Evolutionary conservation across 495 filamentous ascomycete species (phyloP), one percentile per base, ranked within the genome.

Genomic region (Annulohypoxylon bovei): DNA sequence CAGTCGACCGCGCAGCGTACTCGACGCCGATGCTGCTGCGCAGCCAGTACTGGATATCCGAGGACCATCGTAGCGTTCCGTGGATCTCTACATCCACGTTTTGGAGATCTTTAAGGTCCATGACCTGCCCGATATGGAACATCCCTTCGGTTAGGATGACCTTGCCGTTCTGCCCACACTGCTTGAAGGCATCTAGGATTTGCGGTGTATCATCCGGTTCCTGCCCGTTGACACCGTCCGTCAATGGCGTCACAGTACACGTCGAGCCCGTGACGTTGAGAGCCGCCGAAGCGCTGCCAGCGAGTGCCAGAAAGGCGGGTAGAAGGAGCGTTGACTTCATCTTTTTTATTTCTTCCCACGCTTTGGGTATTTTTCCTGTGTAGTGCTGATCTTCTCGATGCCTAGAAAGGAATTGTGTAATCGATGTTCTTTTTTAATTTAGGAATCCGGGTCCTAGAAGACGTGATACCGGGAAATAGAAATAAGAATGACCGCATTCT

Each of bases 101-200:
- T 49, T 67, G 67, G 33, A 83, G 76, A 62, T 78, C 62, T 11
- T 76, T 76, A 28, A 77, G 76, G 44, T 83, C 77, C 81, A 83
- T 83, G 0, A 83, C 74, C 68, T 81, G 79, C 9, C 77, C 78
- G 66, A 83, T 81, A 66, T 82, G 76, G 75, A 81, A 82, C 14
- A 71, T 60, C 7, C 81, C 80, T 50, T 79, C 77, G 6, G 67
- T 72, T 53, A 83, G 67, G 44, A 82, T 73, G 33, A 83, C 70
- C 22, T 70, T 76, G 33, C 77, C 74, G 47, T 81, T 71, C 22
- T 67, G 70, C 0, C 76, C 73, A 65, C 80, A 82, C 42, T 78
- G 75, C 39, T 74, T 73, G 72, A 83, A 83, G 2, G 81, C 80
- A n/a, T 78, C 65, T 8, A 80, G 68, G 59, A 82, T 81, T 65